These are phyloP conservation scores for Cicer arietinum DNA, from an alignment of 306 rosid species.

Conservation along the genomic window DNA sequence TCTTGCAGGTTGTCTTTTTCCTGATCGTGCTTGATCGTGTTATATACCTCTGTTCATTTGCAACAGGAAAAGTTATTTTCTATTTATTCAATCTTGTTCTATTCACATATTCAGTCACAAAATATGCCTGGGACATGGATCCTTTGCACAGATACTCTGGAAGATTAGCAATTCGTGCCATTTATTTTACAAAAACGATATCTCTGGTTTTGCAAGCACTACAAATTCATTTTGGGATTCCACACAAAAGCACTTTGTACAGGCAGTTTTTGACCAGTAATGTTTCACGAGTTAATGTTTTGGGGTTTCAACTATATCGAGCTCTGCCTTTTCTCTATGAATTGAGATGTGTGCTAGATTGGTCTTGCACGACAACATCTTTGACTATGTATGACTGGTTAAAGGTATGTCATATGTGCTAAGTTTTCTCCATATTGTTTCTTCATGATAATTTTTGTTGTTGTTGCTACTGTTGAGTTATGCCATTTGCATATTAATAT, in stretches of 20 bases:
- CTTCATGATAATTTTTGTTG: slow-evolving; percentile 20
- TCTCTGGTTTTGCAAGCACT: slow-evolving; percentile 88
- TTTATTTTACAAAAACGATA: slow-evolving; percentile 81
- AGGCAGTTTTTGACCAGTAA: slow-evolving; percentile 88
- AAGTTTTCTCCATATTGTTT: slow-evolving; percentile 16
- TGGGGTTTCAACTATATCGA: slow-evolving; percentile 85
- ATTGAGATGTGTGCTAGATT: slow-evolving; percentile 88
- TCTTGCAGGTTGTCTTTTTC: slow-evolving; percentile 86
- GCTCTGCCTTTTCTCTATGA: slow-evolving; percentile 94
- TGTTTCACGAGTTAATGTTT: slow-evolving; percentile 72
- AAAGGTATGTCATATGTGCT: slow-evolving; percentile 61
- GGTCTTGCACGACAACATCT: slow-evolving; percentile 96
- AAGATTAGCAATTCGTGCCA: slow-evolving; percentile 82
- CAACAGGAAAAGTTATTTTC: slow-evolving; percentile 78
- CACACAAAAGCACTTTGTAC: slow-evolving; percentile 84
- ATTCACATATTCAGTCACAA: slow-evolving; percentile 79
- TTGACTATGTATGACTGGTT: slow-evolving; percentile 96
- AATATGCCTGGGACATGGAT: slow-evolving; percentile 92
- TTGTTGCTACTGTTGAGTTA: slow-evolving; percentile 32
- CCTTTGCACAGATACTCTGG: slow-evolving; percentile 67
- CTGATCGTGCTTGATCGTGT: slow-evolving; percentile 92
- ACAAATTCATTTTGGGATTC: slow-evolving; percentile 85
- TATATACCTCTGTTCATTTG: slow-evolving; percentile 90
- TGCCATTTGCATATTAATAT: slow-evolving; percentile 4
- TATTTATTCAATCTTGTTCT: slow-evolving; percentile 85